phyloP scores from a whole-genome alignment of 139 green algal genomes.

The Zygnema circumcarinatum region DNA sequence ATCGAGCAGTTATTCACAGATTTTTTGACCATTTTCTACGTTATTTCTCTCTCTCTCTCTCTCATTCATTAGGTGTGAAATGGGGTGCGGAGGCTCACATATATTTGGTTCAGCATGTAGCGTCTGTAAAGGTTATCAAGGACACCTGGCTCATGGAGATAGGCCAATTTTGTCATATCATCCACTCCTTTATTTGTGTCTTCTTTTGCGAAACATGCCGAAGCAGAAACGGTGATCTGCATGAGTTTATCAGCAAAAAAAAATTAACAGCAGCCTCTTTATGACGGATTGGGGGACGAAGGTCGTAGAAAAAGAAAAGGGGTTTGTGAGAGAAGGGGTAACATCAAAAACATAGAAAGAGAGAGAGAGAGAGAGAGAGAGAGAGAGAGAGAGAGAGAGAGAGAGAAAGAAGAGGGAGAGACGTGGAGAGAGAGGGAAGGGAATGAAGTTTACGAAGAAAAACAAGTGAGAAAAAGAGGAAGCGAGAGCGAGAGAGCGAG shows the following conservation, averaged over 20 bases:
- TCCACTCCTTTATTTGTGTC: background rate
- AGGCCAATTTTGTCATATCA: background rate
- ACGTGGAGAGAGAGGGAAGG: background rate
- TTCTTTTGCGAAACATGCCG: background rate
- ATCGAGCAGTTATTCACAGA: no score
- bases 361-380: conserved; percentile 1
- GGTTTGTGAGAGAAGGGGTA: background rate
- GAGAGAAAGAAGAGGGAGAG: background rate
- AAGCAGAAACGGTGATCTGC: background rate
- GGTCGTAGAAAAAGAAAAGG: background rate
- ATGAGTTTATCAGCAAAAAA: background rate
- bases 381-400: conserved; percentile 2
- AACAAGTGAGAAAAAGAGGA: background rate
- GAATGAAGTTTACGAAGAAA: background rate
- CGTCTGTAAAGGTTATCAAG: no score
- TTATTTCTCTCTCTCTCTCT: no score
- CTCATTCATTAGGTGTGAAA: no score
- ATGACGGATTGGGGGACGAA: conserved; percentile 13
- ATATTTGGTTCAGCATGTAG: no score
- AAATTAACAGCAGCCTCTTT: background rate
- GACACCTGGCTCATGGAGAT: background rate
- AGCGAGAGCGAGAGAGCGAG: background rate
- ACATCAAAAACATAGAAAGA: background rate
- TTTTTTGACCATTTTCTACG: no score
- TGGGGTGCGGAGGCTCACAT: no score